Evolutionary conservation across 257 asterid species (phyloP), one percentile per base, ranked within the genome.

Genomic region (Cruciata laevipes): DNA sequence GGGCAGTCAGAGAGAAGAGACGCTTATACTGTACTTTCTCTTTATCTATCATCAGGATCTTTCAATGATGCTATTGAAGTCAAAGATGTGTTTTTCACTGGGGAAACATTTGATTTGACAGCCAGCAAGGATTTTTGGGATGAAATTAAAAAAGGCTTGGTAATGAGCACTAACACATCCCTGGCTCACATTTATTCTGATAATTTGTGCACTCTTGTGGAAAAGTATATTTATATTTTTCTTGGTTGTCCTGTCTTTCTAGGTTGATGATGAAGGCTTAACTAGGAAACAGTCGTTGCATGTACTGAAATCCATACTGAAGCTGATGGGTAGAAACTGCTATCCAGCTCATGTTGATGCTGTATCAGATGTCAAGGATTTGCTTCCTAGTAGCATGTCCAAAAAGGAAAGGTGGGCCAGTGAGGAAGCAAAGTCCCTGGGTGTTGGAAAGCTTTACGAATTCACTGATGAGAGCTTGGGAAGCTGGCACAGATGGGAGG

Each of bases 81-180:
- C 76, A 74, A 58, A 52, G 71, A 65, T 76, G 75, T 70, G 63
- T 71, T 70, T 78, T 78, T 71, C 74, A 67, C 67, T 13, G 83
- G 78, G 66, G 78, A 52, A 71, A 38, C 67, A 53, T 83, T 82
- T 80, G 86, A 88, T 75, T 74, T 87, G 81, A 80, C 80, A 81
- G 76, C 61, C 61, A 86, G 83, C 71, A 73, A 71, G 58, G 85
- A 75, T 49, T 87, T 92, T 71, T 92, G 97, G 98, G 84, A 81
- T 75, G 96, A 92, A 85, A 74, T 89, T 40, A 87, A 81, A 77
- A 84, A 83, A 67, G 98, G 98, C 82, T 86, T 92, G 97, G 98
- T 89, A 86, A 75, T 67, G 76, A 63, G 51, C 61, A 42, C 14
- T 5, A 11, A 56, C 47, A 59, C 21, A 25, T 24, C 35, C 42